Percentiles rank a stretch among this genome's conserved stretches.
Conservation (phyloP, 2,329 filamentous ascomycete species). For the Colletotrichum filicis region DNA sequence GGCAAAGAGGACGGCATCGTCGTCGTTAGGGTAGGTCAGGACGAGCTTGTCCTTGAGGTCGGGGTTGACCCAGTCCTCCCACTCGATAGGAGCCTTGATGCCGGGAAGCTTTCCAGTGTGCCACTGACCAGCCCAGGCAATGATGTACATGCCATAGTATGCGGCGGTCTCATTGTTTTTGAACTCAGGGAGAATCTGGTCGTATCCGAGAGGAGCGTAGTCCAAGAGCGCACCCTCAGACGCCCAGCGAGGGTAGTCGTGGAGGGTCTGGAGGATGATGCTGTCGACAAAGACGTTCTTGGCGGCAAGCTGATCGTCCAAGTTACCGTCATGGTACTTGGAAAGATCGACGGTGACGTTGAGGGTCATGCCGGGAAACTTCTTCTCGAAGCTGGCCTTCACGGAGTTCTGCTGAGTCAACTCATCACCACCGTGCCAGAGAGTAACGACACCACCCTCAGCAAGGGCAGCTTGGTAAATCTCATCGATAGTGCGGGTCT, state of each 20-base stretch:
- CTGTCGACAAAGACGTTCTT: slow-evolving; percentile 56
- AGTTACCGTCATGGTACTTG: slow-evolving; percentile 61
- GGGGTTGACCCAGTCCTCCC: slow-evolving; percentile 55
- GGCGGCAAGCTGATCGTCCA: slow-evolving; percentile 57
- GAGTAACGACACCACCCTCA: slow-evolving; percentile 57
- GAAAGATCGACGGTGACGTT: slow-evolving; percentile 66
- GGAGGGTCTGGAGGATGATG: slow-evolving; percentile 59
- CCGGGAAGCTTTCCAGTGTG: slow-evolving; percentile 49
- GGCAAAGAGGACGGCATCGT: slow-evolving; percentile 64
- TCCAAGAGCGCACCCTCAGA: slow-evolving; percentile 56
- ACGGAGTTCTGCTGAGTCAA: slow-evolving; percentile 49
- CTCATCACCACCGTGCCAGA: slow-evolving; percentile 63
- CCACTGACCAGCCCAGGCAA: slow-evolving; percentile 50
- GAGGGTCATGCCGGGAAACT: slow-evolving; percentile 61
- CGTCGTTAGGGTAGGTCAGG: slow-evolving; percentile 67
- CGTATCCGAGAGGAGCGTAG: slow-evolving; percentile 60
- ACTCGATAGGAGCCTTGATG: slow-evolving; percentile 49
- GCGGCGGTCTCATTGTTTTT: slow-evolving; percentile 53
- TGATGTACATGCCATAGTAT: slow-evolving; percentile 54
- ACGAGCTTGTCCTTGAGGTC: slow-evolving; percentile 64
- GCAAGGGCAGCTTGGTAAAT: slow-evolving; percentile 60
- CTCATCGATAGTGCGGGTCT: slow-evolving; percentile 59
- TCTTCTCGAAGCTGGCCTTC: slow-evolving; percentile 55
- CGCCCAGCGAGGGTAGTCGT: slow-evolving; percentile 64
- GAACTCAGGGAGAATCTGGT: slow-evolving; percentile 52